Evolutionary conservation across 352 stramenopile species (phyloP).

Genomic region (Globisporangium radiosum): DNA sequence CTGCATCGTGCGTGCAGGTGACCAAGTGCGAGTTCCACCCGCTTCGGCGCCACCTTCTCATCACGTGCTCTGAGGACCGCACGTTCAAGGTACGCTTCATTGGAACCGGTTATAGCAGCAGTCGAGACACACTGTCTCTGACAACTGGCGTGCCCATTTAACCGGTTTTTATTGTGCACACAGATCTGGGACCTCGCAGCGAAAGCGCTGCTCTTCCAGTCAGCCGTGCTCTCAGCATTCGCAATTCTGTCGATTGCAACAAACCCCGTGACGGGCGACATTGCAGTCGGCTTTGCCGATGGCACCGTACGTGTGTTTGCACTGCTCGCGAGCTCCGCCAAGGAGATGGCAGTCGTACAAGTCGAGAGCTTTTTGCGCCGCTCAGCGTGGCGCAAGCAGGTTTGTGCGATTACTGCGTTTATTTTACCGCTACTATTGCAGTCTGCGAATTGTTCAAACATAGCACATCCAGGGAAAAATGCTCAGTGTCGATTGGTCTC

Average conservation of each 20-base stretch:
- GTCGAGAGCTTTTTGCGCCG: constrained; percentile 45
- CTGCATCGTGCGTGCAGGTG: constrained; percentile 24
- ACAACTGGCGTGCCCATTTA: not conserved
- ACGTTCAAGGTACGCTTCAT: constrained; percentile 62
- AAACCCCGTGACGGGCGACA: constrained; percentile 59
- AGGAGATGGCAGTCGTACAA: constrained; percentile 41
- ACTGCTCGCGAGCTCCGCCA: constrained; percentile 42
- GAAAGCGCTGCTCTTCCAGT: constrained; percentile 66
- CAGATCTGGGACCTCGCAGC: constrained; percentile 76
- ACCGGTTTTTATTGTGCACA: not conserved
- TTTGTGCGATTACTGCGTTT: not conserved
- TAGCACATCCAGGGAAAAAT: too few species aligned
- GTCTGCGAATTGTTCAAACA: too few species aligned
- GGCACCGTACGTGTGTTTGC: constrained; percentile 56
- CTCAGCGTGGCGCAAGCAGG: constrained; percentile 25
- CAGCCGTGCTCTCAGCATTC: constrained; percentile 66
- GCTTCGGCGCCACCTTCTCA: constrained; percentile 50
- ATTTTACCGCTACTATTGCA: too few species aligned
- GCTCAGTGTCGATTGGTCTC: not conserved
- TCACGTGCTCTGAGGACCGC: constrained; percentile 75
- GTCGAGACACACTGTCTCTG: too few species aligned
- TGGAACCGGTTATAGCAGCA: too few species aligned
- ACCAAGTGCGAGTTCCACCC: constrained; percentile 72
- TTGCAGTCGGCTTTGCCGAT: constrained; percentile 64
- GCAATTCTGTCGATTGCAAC: constrained; percentile 57